Conservation (phyloP, 352 stramenopile species). For the Blastocystis sp. region DNA sequence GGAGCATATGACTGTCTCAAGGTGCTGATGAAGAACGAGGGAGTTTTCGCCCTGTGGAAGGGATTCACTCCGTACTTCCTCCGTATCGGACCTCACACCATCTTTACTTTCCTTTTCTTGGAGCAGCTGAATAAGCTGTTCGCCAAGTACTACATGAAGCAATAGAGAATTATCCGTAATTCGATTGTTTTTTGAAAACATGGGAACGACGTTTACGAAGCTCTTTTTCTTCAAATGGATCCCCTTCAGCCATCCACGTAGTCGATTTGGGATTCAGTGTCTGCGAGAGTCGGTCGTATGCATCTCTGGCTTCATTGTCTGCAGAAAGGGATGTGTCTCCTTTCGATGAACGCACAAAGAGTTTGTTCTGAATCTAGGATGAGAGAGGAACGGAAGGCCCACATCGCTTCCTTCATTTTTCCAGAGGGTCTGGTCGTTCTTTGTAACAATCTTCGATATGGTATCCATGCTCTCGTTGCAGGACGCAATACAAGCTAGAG, state of each 20-base stretch:
- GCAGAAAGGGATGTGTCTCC: not conserved
- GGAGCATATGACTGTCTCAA: conserved; percentile 29
- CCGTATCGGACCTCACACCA: conserved; percentile 63
- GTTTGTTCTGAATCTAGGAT: not conserved
- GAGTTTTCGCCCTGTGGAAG: conserved; percentile 61
- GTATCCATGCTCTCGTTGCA: not conserved
- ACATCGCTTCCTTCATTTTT: conserved; percentile 9
- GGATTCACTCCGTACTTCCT: conserved; percentile 62
- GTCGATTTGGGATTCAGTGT: not conserved
- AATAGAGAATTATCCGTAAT: conserved; percentile 12
- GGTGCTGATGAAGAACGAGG: conserved; percentile 42
- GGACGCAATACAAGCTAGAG: not conserved
- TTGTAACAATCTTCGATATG: not conserved
- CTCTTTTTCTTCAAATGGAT: not conserved
- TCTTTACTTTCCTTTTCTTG: conserved; percentile 63
- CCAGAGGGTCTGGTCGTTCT: not conserved
- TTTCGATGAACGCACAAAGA: not conserved
- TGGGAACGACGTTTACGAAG: not conserved
- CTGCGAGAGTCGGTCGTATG: not conserved
- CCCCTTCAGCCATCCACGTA: not conserved
- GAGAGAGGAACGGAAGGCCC: not conserved
- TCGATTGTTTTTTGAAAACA: conserved; percentile 24
- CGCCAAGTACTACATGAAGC: conserved; percentile 60
- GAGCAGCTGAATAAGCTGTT: conserved; percentile 63
- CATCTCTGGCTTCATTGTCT: not conserved